Evolutionary conservation across 1,139 yeast genomes (phyloP).

Genomic region (Geotrichum aggregatum): DNA sequence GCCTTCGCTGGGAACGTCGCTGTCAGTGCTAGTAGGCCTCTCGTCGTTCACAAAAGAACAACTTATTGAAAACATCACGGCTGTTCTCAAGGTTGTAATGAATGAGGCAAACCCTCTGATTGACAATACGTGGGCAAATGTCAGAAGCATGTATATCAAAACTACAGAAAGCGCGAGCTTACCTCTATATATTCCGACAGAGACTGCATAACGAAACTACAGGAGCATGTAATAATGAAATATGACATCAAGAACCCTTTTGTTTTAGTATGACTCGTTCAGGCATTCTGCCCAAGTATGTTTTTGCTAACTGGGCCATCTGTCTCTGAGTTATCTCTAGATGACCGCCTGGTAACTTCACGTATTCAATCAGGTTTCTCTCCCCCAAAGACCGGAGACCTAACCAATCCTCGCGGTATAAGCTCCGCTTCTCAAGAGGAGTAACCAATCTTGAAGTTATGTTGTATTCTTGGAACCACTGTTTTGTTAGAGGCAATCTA

Average conservation of each 20-base stretch:
- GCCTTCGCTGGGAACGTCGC: slow-evolving; percentile 29
- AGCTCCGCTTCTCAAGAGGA: slow-evolving; percentile 48
- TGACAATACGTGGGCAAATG: slow-evolving; percentile 24
- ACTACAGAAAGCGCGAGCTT: slow-evolving; percentile 30
- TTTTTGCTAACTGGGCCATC: background rate
- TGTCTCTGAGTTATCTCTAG: slow-evolving; percentile 47
- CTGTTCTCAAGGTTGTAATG: slow-evolving; percentile 24
- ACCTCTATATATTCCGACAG: slow-evolving; percentile 22
- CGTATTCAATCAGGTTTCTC: slow-evolving; percentile 46
- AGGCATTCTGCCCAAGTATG: background rate
- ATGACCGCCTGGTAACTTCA: slow-evolving; percentile 57
- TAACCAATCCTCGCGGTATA: slow-evolving; percentile 53
- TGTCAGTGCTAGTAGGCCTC: slow-evolving; percentile 29
- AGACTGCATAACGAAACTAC: background rate
- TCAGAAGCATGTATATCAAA: slow-evolving; percentile 25
- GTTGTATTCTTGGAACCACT: slow-evolving; percentile 55
- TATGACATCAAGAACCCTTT: background rate
- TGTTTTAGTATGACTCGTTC: too few relatives aligned
- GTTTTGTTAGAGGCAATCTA: background rate
- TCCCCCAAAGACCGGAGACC: slow-evolving; percentile 54
- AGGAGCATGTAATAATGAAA: background rate
- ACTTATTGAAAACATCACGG: slow-evolving; percentile 28
- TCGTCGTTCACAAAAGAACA: slow-evolving; percentile 25
- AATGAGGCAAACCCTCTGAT: slow-evolving; percentile 20
- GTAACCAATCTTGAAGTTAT: slow-evolving; percentile 43